Percentiles rank a stretch among this genome's conserved stretches.
phyloP scores from a whole-genome alignment of 306 rosid genomes.

The Castanospermum australe region DNA sequence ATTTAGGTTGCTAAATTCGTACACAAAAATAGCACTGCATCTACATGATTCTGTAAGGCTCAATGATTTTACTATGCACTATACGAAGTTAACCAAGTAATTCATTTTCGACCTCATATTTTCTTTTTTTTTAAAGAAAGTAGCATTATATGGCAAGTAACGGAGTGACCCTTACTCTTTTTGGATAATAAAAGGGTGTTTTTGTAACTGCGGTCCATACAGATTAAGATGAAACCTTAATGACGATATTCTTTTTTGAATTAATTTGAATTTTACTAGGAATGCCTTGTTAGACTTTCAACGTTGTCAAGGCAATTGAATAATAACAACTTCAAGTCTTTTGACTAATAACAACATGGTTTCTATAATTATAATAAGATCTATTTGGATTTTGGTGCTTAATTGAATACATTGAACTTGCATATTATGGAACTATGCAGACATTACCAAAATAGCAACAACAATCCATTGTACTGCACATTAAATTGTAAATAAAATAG shows the following conservation, averaged over 20 bases:
- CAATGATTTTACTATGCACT: not conserved
- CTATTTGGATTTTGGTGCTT: not conserved
- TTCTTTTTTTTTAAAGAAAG: too few species aligned
- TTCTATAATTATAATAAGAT: not conserved
- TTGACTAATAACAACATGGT: not conserved
- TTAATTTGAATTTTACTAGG: not conserved
- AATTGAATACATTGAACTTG: not conserved
- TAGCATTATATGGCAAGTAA: too few species aligned
- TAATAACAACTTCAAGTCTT: too few species aligned
- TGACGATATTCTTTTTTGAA: not conserved
- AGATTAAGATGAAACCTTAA: not conserved
- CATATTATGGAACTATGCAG: conserved; percentile 20
- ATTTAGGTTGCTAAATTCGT: not conserved
- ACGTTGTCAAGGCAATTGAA: not conserved
- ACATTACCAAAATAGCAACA: too few species aligned
- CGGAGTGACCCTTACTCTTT: too few species aligned
- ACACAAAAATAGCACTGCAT: conserved; percentile 1
- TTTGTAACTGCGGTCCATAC: not conserved
- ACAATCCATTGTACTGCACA: too few species aligned
- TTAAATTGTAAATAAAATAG: too few species aligned
- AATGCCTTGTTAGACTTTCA: not conserved
- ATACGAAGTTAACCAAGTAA: too few species aligned
- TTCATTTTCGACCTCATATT: too few species aligned
- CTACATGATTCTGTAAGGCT: not conserved
- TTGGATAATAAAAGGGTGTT: too few species aligned